Conservation (phyloP, 2,329 filamentous ascomycete genomes). For the Bipolaris sorokiniana region DNA sequence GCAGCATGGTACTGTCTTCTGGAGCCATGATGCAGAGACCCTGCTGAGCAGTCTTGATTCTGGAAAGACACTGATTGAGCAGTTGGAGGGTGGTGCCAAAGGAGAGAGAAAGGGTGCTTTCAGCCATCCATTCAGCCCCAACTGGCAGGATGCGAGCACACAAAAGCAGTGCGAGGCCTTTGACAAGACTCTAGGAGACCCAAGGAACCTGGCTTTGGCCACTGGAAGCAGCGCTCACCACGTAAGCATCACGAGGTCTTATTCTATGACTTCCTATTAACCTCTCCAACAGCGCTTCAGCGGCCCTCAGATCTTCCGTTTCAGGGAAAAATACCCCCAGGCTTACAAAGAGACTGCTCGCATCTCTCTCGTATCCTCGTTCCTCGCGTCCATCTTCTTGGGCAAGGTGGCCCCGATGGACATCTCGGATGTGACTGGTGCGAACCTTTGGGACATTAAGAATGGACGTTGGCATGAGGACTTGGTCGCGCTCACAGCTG, state of each 20-base stretch:
- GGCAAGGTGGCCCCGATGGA: conserved; percentile 87
- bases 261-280: conserved; percentile 10
- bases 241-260: conserved; percentile 58
- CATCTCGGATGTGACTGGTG: conserved; percentile 92
- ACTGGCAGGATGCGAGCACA: conserved; percentile 98
- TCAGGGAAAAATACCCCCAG: conserved; percentile 78
- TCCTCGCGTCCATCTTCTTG: conserved; percentile 87
- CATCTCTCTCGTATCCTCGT: conserved; percentile 94
- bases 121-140: conserved; percentile 85
- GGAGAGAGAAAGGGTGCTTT: conserved; percentile 64
- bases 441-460: conserved; percentile 94
- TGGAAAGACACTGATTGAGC: conserved; percentile 69
- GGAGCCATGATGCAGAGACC: conserved; percentile 72
- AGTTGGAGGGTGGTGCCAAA: conserved; percentile 60
- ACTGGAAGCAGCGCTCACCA: conserved; percentile 96
- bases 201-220: conserved; percentile 72
- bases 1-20: conserved; percentile 98
- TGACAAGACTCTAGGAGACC: conserved; percentile 71
- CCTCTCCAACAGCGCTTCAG: conserved; percentile 77
- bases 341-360: conserved; percentile 80
- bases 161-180: conserved; percentile 90
- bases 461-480: conserved; percentile 74
- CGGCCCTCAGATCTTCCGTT: conserved; percentile 92
- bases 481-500: conserved; percentile 77
- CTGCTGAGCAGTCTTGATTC: conserved; percentile 67